Evolutionary conservation across 768 basidiomycete species (phyloP).

Genomic region (Trametes villosa): DNA sequence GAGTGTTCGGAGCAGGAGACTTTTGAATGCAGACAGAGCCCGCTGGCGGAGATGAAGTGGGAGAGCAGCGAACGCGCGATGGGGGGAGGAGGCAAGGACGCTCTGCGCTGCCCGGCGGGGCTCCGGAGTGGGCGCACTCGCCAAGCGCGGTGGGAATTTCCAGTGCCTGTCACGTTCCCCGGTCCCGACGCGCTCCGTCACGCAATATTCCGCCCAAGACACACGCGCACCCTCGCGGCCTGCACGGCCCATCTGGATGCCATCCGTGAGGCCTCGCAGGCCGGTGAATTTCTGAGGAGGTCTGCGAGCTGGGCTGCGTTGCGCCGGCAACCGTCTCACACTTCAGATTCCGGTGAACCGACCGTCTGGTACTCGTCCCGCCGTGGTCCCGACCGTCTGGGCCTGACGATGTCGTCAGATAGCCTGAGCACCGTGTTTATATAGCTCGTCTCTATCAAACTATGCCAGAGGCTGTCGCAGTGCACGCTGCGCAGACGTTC

Average conservation of each 20-base stretch:
- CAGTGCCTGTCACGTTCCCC: not conserved
- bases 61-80: not conserved
- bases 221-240: not conserved
- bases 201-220: not conserved
- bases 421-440: not conserved
- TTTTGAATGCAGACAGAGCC: not conserved
- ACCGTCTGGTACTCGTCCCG: conserved; percentile 17
- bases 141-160: conserved; percentile 2
- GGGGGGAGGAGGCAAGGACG: not conserved
- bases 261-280: not conserved
- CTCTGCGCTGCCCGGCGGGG: not conserved
- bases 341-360: conserved; percentile 18
- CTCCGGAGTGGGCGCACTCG: not conserved
- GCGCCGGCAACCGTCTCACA: conserved; percentile 16
- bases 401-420: not conserved
- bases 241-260: not conserved
- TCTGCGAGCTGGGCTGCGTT: not conserved
- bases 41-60: conserved; percentile 1
- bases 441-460: not conserved
- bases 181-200: conserved; percentile 11
- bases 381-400: conserved; percentile 8
- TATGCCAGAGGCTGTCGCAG: not conserved
- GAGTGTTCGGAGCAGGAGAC: not conserved
- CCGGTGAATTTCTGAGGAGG: not conserved
- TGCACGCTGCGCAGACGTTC: too few relatives aligned